Percentiles rank a stretch among this genome's conserved stretches.
These are phyloP conservation scores for Phytophthora tubulina DNA, from an alignment of 352 stramenopile species.

Conservation along the genomic window DNA sequence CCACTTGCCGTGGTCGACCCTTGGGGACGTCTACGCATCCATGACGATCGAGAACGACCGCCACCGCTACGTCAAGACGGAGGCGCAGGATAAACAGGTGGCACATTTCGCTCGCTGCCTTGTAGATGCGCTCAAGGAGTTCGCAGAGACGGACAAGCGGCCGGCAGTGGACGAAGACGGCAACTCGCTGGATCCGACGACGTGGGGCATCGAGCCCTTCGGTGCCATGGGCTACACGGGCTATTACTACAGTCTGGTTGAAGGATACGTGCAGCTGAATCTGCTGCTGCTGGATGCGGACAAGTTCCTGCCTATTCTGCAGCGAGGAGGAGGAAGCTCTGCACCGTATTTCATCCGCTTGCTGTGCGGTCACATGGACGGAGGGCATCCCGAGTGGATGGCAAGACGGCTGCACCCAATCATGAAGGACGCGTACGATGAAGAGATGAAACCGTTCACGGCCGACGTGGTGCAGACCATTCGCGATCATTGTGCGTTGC, in stretches of 20 bases:
- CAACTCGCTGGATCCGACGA: conserved; percentile 32
- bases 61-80: conserved; percentile 17
- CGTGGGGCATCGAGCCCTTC: conserved; percentile 32
- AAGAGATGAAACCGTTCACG: conserved; percentile 31
- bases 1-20: conserved; percentile 39
- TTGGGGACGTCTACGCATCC: conserved; percentile 29
- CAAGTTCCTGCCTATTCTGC: conserved; percentile 34
- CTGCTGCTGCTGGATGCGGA: conserved; percentile 41
- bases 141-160: conserved; percentile 33
- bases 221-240: conserved; percentile 15
- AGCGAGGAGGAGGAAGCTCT: conserved; percentile 4
- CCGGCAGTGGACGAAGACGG: conserved; percentile 31
- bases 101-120: conserved; percentile 43
- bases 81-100: conserved; percentile 33
- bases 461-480: conserved; percentile 33
- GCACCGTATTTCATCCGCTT: conserved; percentile 19
- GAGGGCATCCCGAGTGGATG: conserved; percentile 32
- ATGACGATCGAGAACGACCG: conserved; percentile 1
- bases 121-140: conserved; percentile 35
- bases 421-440: background rate
- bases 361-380: conserved; percentile 32
- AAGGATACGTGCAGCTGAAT: conserved; percentile 47
- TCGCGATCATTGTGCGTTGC: conserved; percentile 37
- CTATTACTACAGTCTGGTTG: conserved; percentile 40
- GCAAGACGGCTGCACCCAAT: conserved; percentile 18